phyloP scores from a whole-genome alignment of 2,329 filamentous ascomycete genomes.

The Talaromyces verruculosus region DNA sequence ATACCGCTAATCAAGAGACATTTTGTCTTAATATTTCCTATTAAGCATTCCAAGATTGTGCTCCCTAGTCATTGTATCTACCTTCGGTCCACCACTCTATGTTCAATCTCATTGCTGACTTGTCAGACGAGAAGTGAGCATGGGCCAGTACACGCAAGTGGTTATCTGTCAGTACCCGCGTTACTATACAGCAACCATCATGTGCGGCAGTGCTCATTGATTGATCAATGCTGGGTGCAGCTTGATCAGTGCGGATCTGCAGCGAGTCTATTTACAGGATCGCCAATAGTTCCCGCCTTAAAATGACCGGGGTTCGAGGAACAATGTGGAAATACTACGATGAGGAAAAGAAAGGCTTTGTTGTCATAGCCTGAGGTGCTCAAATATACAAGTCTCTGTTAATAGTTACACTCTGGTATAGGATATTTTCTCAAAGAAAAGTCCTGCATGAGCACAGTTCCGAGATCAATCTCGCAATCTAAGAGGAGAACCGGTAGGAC shows the following conservation, averaged over 20 bases:
- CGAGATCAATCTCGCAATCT: not conserved
- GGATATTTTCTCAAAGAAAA: not conserved
- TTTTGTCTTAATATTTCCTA: not conserved
- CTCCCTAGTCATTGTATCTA: not conserved
- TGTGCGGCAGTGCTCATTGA: conserved; percentile 5
- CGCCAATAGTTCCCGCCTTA: not conserved
- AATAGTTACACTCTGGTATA: not conserved
- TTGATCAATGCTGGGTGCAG: not conserved
- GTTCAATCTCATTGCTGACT: conserved; percentile 6
- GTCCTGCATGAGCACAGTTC: no score
- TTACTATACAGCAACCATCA: conserved; percentile 1
- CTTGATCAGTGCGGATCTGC: conserved; percentile 10
- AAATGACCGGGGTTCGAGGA: not conserved
- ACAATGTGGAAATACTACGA: not conserved
- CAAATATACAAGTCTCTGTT: not conserved
- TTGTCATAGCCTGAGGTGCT: not conserved
- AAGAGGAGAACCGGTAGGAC: conserved; percentile 3
- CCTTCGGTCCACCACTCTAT: not conserved
- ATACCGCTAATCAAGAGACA: not conserved
- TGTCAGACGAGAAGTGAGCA: not conserved
- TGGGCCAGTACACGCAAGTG: not conserved
- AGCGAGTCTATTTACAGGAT: conserved; percentile 13
- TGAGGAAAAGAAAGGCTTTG: not conserved
- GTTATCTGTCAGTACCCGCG: conserved; percentile 12
- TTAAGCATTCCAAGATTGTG: not conserved